A percentile compares a stretch with the other conserved stretches of the same genome.
Conservation (phyloP, 441 rosid species). For the Pelargonium myrrhifolium region DNA sequence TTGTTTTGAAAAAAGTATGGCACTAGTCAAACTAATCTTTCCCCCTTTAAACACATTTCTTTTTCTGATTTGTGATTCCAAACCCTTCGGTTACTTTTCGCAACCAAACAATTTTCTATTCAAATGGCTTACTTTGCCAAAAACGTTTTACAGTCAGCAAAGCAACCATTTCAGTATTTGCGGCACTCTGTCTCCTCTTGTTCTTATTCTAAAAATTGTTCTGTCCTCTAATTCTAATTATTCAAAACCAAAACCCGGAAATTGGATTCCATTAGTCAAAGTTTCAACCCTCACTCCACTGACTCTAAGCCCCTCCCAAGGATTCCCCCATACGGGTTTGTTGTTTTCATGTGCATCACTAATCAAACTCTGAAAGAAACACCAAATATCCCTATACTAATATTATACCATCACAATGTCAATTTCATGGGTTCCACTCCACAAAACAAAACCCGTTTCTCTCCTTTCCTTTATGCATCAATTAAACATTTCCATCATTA, state of each 20-base stretch:
- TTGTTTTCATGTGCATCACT: conserved; percentile 3
- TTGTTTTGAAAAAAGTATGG: conserved; percentile 10
- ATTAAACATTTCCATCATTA: neutral
- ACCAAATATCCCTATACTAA: conserved; percentile 2
- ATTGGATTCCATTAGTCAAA: conserved; percentile 14
- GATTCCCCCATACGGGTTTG: conserved; percentile 14
- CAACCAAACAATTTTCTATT: conserved; percentile 12
- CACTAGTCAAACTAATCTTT: conserved; percentile 30
- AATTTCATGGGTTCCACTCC: conserved; percentile 19
- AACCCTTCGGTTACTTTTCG: conserved; percentile 21
- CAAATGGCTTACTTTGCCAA: conserved; percentile 6
- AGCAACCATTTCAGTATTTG: conserved; percentile 32
- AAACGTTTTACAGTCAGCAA: conserved; percentile 18
- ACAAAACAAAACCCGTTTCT: neutral
- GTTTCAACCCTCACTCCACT: conserved; percentile 9
- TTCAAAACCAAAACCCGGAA: neutral
- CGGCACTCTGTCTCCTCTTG: conserved; percentile 19
- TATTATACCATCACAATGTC: conserved; percentile 13
- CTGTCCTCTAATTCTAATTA: neutral
- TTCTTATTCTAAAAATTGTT: neutral
- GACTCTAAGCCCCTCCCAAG: neutral
- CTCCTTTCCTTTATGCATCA: neutral
- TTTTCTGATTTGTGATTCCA: conserved; percentile 26
- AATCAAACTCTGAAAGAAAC: conserved; percentile 1
- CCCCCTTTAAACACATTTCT: conserved; percentile 12